Conservation (phyloP, 2,329 filamentous ascomycete genomes). For the Akanthomyces dipterigenus region DNA sequence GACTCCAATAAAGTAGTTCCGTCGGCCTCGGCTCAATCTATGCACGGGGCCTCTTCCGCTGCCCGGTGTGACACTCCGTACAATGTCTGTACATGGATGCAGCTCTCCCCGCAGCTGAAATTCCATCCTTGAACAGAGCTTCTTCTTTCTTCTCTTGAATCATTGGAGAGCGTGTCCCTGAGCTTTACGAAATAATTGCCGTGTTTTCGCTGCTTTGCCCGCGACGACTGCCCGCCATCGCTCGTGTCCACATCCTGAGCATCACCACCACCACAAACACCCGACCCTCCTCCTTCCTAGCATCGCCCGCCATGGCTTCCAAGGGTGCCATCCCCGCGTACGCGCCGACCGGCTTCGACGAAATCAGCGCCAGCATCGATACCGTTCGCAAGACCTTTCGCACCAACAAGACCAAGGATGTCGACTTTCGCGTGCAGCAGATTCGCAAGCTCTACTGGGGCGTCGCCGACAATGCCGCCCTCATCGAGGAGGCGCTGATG, state of each 20-base stretch:
- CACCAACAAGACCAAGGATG: slow-evolving; percentile 71
- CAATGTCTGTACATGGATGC: background rate
- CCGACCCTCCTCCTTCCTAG: background rate
- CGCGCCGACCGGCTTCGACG: slow-evolving; percentile 56
- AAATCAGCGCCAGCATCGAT: slow-evolving; percentile 56
- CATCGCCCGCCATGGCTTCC: slow-evolving; percentile 30
- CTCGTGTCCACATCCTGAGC: background rate
- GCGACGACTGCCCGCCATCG: background rate
- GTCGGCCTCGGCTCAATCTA: slow-evolving; percentile 8
- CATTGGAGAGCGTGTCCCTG: background rate
- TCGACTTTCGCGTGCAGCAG: slow-evolving; percentile 78
- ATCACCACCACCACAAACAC: background rate
- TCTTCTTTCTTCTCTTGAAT: background rate
- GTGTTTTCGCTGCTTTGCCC: background rate
- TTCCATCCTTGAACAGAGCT: background rate
- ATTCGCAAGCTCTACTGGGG: slow-evolving; percentile 95
- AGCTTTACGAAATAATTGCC: background rate
- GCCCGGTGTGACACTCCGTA: background rate
- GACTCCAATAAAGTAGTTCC: background rate
- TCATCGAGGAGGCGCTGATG: slow-evolving; percentile 67
- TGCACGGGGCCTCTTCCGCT: background rate
- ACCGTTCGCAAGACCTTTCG: slow-evolving; percentile 63
- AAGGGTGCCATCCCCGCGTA: slow-evolving; percentile 39
- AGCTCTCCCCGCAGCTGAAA: background rate
- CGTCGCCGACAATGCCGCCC: slow-evolving; percentile 67